Evolutionary conservation across 495 filamentous ascomycete species (phyloP), one percentile per base, ranked within the genome.

Genomic region (Achaetomiella virescens): DNA sequence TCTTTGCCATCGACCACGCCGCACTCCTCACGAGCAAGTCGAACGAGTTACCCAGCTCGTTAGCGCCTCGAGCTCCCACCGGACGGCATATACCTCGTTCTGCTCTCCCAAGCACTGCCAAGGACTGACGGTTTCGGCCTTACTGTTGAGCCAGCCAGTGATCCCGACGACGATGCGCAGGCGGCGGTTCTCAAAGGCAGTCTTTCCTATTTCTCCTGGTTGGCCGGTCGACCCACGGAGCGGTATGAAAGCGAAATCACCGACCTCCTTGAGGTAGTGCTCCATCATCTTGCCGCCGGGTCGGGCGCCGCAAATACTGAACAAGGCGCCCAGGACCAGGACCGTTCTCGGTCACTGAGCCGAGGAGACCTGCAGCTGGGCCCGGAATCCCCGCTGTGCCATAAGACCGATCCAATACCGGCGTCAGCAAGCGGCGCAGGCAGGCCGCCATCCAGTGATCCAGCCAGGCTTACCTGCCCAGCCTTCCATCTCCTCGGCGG

Each of bases 201-300:
- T 70, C 70, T 61, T 75, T 67, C 57, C 74, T 61, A 65, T 74
- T 72, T 54, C 70, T 68, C 24, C 66, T 49, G 59, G 45, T 52
- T 55, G 36, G 20, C 60, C 55, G 12, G 53, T 46, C 8, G 59
- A 41, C 29, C 79, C 77, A 41, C 82, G 81, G 37, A 95, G 72
- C 1, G 91, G 90, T 15, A 96, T 67, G 61, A 98, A 91, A 6
- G 83, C 90, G 68, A 97, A 96, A 68, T 97, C 91, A 46, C 86
- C 79, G 14, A 97, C 85, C 56, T 97, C 91, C 52, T 82, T 84
- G 17, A 89, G 85, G 70, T 96, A 93, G 41, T 84, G 78, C 57
- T 92, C 90, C 80, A 97, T 87, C 83, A 90, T 87, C 65, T 88
- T 82, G 29, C 86, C 84, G 2, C 86, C 87, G 82, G 93, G 90